phyloP scores from a whole-genome alignment of 2,329 filamentous ascomycete species.

The Pseudogymnoascus sp. region DNA sequence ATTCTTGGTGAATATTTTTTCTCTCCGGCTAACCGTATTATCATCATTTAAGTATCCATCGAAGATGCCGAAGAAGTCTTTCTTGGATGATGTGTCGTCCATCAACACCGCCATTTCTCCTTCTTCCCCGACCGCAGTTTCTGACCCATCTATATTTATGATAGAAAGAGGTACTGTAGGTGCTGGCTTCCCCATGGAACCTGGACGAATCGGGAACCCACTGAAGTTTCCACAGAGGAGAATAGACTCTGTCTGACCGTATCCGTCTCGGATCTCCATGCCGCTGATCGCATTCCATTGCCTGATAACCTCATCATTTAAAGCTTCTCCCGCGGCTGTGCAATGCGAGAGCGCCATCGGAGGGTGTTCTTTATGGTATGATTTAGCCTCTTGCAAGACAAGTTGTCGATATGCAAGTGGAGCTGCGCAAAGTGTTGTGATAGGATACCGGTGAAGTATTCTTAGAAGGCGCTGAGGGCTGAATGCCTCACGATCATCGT shows the following conservation, averaged over 20 bases:
- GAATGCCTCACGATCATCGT: slow-evolving; percentile 33
- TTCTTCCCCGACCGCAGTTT: slow-evolving; percentile 25
- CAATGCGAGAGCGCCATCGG: slow-evolving; percentile 31
- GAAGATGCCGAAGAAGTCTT: slow-evolving; percentile 17
- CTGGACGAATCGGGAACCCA: slow-evolving; percentile 29
- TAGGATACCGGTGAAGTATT: slow-evolving; percentile 32
- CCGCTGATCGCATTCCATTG: slow-evolving; percentile 31
- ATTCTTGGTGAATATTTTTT: slow-evolving; percentile 8
- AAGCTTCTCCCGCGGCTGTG: slow-evolving; percentile 33
- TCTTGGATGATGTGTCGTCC: background rate
- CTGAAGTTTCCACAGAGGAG: slow-evolving; percentile 34
- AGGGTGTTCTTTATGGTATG: slow-evolving; percentile 23
- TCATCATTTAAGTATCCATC: slow-evolving; percentile 16
- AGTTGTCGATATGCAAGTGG: slow-evolving; percentile 36
- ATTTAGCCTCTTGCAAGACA: slow-evolving; percentile 29
- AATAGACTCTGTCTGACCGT: slow-evolving; percentile 36
- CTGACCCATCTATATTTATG: slow-evolving; percentile 28
- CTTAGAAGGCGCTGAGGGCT: slow-evolving; percentile 26
- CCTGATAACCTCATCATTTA: slow-evolving; percentile 34
- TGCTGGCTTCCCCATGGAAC: slow-evolving; percentile 34
- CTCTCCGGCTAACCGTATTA: background rate
- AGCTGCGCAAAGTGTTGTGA: slow-evolving; percentile 35
- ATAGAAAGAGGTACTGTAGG: slow-evolving; percentile 32
- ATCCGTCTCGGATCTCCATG: slow-evolving; percentile 34
- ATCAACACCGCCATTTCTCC: slow-evolving; percentile 33